Evolutionary conservation across 2,329 filamentous ascomycete genomes (phyloP), one percentile per base, ranked within the genome.

Genomic region (Teratosphaeria nubilosa): DNA sequence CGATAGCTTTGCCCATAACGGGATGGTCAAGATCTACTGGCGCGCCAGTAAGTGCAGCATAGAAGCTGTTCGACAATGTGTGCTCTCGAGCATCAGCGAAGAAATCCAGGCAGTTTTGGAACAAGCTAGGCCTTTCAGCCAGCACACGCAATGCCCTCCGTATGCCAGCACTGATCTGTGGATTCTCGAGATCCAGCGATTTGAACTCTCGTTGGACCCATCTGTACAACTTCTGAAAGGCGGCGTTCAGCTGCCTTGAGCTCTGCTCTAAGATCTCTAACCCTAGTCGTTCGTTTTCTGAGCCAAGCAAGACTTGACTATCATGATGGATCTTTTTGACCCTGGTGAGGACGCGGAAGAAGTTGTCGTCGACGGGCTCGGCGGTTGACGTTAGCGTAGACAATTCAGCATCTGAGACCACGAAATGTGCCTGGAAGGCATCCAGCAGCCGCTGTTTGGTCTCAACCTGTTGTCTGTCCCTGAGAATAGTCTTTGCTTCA

Each of bases 131-230:
- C 31, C 91, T 79, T 70, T 97, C 94, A 13, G 94, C 91, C 20
- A 99, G 79, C 11, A 96, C 89, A 54, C 91, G 84, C 45, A 99
- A 79, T 24, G 91, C 91, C 58, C 86, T 84, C 55, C 92, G 83
- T 61, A 99, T 91, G 0, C 89, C 86, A 22, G 86, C 82, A 69
- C 88, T 91, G 71, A 97, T 91, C 67, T 95, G 91, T 0, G 91
- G 91, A 64, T 95, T 96, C 69, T 99, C 94, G 9, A 97, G 81
- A 70, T 97, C 95, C 55, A 97, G 76, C 0, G 86, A 86, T 72
- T 91, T 95, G 75, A 99, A 95, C 67, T 96, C 91, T 59, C 88
- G 86, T 70, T 96, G 91, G 22, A 95, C 86, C 92, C 92, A 99
- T 66, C 90, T 86, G 74, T 95, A 96, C 2, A 99, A 81, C 70